phyloP scores from a whole-genome alignment of 2,329 filamentous ascomycete species.

The Fusarium sp. region DNA sequence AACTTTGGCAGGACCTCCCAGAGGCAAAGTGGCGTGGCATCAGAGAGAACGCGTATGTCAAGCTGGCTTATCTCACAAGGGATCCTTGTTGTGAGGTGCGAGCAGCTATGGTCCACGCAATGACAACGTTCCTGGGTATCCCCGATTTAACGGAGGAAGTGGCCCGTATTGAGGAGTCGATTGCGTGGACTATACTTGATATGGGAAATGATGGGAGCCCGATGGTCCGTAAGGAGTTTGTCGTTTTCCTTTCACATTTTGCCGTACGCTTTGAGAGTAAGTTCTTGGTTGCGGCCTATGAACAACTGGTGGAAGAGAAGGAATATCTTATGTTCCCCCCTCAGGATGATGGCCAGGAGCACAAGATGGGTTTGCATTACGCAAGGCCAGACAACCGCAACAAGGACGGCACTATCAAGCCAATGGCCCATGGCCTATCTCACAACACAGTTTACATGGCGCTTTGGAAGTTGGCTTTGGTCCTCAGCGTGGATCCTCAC shows the following conservation, averaged over 20 bases:
- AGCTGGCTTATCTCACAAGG: constrained; percentile 83
- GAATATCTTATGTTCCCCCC: constrained; percentile 74
- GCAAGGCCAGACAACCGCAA: constrained; percentile 69
- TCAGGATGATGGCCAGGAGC: constrained; percentile 68
- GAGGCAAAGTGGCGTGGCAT: constrained; percentile 98
- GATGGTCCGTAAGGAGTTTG: constrained; percentile 91
- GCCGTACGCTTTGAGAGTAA: constrained; percentile 92
- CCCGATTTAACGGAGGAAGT: constrained; percentile 93
- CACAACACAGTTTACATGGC: constrained; percentile 93
- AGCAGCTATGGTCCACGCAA: constrained; percentile 91
- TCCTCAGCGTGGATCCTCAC: constrained; percentile 93
- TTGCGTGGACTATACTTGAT: constrained; percentile 89
- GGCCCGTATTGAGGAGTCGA: constrained; percentile 88
- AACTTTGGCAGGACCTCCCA: constrained; percentile 91
- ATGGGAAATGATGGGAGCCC: constrained; percentile 96
- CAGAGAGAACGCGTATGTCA: constrained; percentile 84
- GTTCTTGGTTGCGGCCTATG: constrained; percentile 91
- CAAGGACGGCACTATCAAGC: constrained; percentile 70
- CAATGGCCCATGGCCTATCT: constrained; percentile 73
- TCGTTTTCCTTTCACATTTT: constrained; percentile 95
- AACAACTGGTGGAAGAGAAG: constrained; percentile 89
- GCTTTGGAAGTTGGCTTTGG: constrained; percentile 93
- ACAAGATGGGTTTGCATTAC: constrained; percentile 76
- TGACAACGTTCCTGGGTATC: constrained; percentile 95
- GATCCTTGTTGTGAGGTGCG: constrained; percentile 94